These are phyloP conservation scores for Phytophthora pisi DNA, from an alignment of 352 stramenopile species.

Conservation along the genomic window DNA sequence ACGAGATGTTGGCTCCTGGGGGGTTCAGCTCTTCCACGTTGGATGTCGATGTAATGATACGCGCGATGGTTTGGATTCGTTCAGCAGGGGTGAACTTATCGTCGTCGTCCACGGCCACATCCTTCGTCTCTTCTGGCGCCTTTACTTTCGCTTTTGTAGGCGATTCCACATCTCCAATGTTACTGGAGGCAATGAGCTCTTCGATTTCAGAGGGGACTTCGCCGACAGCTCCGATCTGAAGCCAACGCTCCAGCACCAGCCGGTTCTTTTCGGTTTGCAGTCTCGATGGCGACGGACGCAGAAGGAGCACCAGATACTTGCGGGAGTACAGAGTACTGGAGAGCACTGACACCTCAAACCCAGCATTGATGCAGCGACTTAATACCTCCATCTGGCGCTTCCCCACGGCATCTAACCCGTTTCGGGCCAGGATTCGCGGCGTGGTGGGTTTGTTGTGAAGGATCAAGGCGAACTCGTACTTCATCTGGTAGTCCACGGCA, in stretches of 20 bases:
- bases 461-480: constrained; percentile 87
- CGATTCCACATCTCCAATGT: constrained; percentile 58
- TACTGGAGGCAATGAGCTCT: constrained; percentile 80
- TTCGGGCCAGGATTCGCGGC: constrained; percentile 70
- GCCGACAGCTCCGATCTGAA: constrained; percentile 84
- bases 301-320: constrained; percentile 81
- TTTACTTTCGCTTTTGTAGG: constrained; percentile 11
- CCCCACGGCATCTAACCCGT: constrained; percentile 72
- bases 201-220: constrained; percentile 89
- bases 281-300: constrained; percentile 63
- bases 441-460: constrained; percentile 85
- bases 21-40: constrained; percentile 78
- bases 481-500: constrained; percentile 66
- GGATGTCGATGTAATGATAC: constrained; percentile 83
- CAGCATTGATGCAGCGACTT: constrained; percentile 72
- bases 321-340: constrained; percentile 82
- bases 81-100: constrained; percentile 84
- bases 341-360: constrained; percentile 78
- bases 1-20: constrained; percentile 75
- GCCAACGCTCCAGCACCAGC: constrained; percentile 81
- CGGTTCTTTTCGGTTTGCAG: constrained; percentile 84
- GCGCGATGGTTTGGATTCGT: constrained; percentile 83
- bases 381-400: constrained; percentile 83
- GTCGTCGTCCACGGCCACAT: constrained; percentile 52
- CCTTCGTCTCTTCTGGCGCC: constrained; percentile 29